These are phyloP conservation scores for Vitis hybrid DNA, from an alignment of 177 flowering plant genomes.

Conservation along the genomic window DNA sequence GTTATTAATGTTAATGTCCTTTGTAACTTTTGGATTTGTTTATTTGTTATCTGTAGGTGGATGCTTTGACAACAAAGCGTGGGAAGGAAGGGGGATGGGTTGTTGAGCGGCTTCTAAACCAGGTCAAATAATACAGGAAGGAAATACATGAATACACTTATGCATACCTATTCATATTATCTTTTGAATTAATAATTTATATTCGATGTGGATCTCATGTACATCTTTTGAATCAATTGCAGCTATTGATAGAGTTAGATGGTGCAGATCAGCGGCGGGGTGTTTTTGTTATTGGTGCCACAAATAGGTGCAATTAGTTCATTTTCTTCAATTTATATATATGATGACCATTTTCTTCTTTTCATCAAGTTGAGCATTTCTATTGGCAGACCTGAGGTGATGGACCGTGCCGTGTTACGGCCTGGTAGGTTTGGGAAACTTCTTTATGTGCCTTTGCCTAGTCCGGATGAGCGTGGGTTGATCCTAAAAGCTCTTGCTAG, in stretches of 20 bases:
- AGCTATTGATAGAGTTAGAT: conserved; percentile 90
- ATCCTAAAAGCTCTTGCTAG: conserved; percentile 71
- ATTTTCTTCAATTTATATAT: conserved; percentile 1
- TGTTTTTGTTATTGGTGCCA: conserved; percentile 93
- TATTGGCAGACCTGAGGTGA: conserved; percentile 68
- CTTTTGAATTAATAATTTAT: neutral
- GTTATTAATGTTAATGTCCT: neutral
- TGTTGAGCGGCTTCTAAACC: conserved; percentile 71
- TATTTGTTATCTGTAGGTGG: conserved; percentile 53
- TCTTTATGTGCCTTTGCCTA: conserved; percentile 79
- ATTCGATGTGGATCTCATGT: neutral
- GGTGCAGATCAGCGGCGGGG: conserved; percentile 79
- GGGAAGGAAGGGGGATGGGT: conserved; percentile 90
- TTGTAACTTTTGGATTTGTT: conserved; percentile 2
- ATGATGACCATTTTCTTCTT: neutral
- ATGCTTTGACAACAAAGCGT: conserved; percentile 80
- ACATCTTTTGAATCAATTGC: conserved; percentile 20
- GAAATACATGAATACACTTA: neutral
- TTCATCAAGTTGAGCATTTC: neutral
- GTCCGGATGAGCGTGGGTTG: conserved; percentile 64
- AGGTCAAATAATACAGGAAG: conserved; percentile 41
- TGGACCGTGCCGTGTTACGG: conserved; percentile 78
- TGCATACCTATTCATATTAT: neutral
- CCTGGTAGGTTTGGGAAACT: conserved; percentile 92
- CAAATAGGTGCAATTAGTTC: conserved; percentile 61